phyloP scores from a whole-genome alignment of 1,284 basidiomycete species.

The Sutorius eximius region DNA sequence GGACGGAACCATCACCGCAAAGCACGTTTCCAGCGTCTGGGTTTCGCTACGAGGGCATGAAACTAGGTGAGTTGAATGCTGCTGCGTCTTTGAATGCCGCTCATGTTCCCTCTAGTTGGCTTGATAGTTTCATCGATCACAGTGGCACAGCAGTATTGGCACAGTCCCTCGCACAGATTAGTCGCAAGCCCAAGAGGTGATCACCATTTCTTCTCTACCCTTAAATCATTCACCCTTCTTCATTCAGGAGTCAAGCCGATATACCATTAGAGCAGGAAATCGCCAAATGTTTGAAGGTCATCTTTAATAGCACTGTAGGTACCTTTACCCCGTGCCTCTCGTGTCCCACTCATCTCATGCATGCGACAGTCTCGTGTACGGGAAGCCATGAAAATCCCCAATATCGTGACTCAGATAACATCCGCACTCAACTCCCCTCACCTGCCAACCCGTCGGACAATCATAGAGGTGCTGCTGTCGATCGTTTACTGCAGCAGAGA shows the following conservation, averaged over 20 bases:
- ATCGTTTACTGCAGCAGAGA: conserved; percentile 61
- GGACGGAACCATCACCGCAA: conserved; percentile 80
- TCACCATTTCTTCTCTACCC: conserved; percentile 3
- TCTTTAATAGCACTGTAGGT: conserved; percentile 76
- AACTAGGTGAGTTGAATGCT: conserved; percentile 53
- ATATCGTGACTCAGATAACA: conserved; percentile 80
- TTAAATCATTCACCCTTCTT: conserved; percentile 3
- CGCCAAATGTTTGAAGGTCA: conserved; percentile 83
- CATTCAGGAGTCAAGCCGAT: conserved; percentile 62
- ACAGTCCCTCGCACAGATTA: conserved; percentile 76
- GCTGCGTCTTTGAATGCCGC: conserved; percentile 2
- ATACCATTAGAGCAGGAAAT: conserved; percentile 84
- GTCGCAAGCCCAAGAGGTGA: conserved; percentile 68
- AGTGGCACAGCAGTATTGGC: conserved; percentile 86
- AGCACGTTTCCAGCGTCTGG: conserved; percentile 74
- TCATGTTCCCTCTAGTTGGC: conserved; percentile 61
- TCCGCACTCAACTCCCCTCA: conserved; percentile 85
- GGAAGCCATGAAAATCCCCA: conserved; percentile 78
- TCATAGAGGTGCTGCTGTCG: conserved; percentile 76
- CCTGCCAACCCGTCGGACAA: conserved; percentile 76
- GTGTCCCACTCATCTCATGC: conserved; percentile 8
- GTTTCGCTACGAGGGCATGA: conserved; percentile 85
- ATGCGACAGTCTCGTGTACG: conserved; percentile 61
- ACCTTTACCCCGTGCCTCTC: conserved; percentile 6
- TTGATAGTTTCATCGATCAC: conserved; percentile 72